These are phyloP conservation scores for Aspergillus taichungensis DNA, from an alignment of 495 filamentous ascomycete genomes.

Conservation along the genomic window DNA sequence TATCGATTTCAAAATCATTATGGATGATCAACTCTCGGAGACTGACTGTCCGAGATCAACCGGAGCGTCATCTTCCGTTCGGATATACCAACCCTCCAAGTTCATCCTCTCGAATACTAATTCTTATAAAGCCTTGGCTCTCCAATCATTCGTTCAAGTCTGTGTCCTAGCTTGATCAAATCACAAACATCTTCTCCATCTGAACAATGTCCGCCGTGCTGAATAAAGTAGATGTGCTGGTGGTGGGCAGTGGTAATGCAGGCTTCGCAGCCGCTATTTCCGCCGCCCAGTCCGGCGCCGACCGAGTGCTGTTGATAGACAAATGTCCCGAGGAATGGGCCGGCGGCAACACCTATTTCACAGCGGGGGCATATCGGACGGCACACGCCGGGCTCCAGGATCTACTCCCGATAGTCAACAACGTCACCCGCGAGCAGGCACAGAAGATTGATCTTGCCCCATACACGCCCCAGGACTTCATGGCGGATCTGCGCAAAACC, in stretches of 20 bases:
- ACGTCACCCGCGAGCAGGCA: conserved; percentile 26
- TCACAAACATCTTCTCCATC: too few species aligned
- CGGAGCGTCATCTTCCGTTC: too few species aligned
- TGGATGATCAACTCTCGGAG: too few species aligned
- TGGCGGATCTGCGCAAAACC: conserved; percentile 43
- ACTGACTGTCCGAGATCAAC: too few species aligned
- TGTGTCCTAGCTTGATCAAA: too few species aligned
- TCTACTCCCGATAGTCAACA: conserved; percentile 39
- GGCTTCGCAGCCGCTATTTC: conserved; percentile 48
- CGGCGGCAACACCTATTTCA: conserved; percentile 52
- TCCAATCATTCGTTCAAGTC: too few species aligned
- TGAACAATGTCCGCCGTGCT: conserved; percentile 3
- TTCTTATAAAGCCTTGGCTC: too few species aligned
- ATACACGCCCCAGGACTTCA: conserved; percentile 39
- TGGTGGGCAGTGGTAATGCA: conserved; percentile 51
- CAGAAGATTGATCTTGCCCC: conserved; percentile 34
- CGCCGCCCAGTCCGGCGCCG: conserved; percentile 29
- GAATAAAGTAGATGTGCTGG: conserved; percentile 37
- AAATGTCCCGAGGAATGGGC: conserved; percentile 44
- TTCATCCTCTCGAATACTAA: too few species aligned
- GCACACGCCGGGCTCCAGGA: conserved; percentile 37
- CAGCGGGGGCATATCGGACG: conserved; percentile 47
- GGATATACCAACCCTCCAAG: too few species aligned
- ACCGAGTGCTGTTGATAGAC: conserved; percentile 40
- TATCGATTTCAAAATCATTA: too few species aligned